phyloP scores from a whole-genome alignment of 2,329 filamentous ascomycete species.

The Penicillium sp. region DNA sequence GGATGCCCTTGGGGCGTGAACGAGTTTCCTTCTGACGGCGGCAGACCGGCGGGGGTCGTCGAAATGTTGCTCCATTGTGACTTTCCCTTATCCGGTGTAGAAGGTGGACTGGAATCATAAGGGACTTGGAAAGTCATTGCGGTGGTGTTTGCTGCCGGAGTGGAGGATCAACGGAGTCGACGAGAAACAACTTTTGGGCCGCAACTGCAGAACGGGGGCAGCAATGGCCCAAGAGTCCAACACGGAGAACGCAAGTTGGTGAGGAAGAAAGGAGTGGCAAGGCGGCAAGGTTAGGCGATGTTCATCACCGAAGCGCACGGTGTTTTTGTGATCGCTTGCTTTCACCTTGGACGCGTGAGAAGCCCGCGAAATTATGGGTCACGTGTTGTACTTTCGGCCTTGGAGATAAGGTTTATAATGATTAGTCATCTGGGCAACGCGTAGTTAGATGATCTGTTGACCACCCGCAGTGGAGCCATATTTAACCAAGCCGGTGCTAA shows the following conservation, averaged over 20 bases:
- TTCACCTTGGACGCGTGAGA: slow-evolving; percentile 9
- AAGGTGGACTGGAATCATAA: slow-evolving; percentile 37
- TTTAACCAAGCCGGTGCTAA: too few species aligned
- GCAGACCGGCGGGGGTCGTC: slow-evolving; percentile 58
- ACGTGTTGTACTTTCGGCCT: not conserved
- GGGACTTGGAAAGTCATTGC: slow-evolving; percentile 38
- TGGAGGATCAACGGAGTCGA: slow-evolving; percentile 8
- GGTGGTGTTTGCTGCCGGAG: not conserved
- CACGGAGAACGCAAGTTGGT: not conserved
- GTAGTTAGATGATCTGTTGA: too few species aligned
- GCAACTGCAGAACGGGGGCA: slow-evolving; percentile 12
- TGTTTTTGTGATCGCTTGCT: slow-evolving; percentile 1
- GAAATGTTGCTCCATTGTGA: slow-evolving; percentile 46
- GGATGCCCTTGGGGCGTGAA: slow-evolving; percentile 57
- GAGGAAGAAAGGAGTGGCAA: too few species aligned
- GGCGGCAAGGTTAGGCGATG: not conserved
- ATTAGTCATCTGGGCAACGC: too few species aligned
- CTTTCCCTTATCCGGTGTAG: slow-evolving; percentile 37
- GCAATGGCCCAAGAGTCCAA: not conserved
- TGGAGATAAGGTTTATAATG: not conserved
- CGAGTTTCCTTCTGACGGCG: slow-evolving; percentile 53
- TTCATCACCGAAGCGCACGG: slow-evolving; percentile 3
- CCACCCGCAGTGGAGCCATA: too few species aligned
- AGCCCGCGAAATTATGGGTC: slow-evolving; percentile 4
- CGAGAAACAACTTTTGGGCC: slow-evolving; percentile 15